A percentile compares a stretch with the other conserved stretches of the same genome.
phyloP scores from a whole-genome alignment of 1,284 basidiomycete genomes.

The Fomitopsis palustris region DNA sequence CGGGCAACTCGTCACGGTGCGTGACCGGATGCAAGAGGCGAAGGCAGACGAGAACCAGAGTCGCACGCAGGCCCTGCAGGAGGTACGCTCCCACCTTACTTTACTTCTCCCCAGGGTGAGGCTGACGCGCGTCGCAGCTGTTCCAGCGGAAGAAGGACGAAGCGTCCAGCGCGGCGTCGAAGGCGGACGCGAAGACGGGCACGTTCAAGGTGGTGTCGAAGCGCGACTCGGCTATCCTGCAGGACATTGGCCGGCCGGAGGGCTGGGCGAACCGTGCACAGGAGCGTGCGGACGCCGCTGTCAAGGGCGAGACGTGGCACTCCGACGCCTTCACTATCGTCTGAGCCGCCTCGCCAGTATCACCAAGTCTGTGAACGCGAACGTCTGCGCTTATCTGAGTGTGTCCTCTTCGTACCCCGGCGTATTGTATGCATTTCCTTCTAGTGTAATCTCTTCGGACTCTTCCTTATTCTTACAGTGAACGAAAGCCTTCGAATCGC shows the following conservation, averaged over 20 bases:
- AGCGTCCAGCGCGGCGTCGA: conserved; percentile 32
- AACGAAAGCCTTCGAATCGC: not conserved
- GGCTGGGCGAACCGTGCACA: conserved; percentile 69
- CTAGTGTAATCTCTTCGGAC: not conserved
- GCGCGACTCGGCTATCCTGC: conserved; percentile 56
- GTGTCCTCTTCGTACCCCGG: not conserved
- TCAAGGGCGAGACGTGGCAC: conserved; percentile 58
- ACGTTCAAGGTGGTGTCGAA: conserved; percentile 76
- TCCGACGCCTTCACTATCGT: conserved; percentile 49
- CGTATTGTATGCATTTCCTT: not conserved
- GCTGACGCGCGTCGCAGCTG: conserved; percentile 30
- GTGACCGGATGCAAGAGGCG: conserved; percentile 73
- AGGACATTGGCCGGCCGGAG: conserved; percentile 58
- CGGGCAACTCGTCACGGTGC: conserved; percentile 80
- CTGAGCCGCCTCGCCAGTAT: not conserved
- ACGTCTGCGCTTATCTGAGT: not conserved
- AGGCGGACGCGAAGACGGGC: conserved; percentile 44
- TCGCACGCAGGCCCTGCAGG: conserved; percentile 62
- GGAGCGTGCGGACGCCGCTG: conserved; percentile 52
- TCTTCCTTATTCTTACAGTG: not conserved
- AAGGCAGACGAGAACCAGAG: conserved; percentile 49
- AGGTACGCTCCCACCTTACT: conserved; percentile 37
- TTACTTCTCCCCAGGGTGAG: not conserved
- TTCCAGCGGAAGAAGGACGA: conserved; percentile 61
- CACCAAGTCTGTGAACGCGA: not conserved